Evolutionary conservation across 2,329 filamentous ascomycete genomes (phyloP).

Genomic region (Ceratocystis albifundus): DNA sequence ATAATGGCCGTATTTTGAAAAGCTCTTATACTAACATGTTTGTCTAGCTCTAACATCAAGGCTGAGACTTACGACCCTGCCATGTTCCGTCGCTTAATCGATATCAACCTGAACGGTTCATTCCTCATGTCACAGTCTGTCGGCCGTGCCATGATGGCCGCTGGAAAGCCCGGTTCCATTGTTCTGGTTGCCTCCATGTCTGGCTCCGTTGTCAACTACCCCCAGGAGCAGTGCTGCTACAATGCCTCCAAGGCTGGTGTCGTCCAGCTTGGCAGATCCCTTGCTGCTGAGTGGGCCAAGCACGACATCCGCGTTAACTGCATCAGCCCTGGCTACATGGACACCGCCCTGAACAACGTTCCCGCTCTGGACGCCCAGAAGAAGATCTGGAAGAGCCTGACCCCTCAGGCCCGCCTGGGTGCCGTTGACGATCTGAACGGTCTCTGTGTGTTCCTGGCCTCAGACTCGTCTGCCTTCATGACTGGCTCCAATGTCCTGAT

Average conservation of each 20-base stretch:
- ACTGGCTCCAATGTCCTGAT: constrained; percentile 63
- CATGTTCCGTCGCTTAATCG: constrained; percentile 67
- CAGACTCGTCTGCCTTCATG: constrained; percentile 63
- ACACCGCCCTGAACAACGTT: constrained; percentile 69
- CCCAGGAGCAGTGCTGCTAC: constrained; percentile 73
- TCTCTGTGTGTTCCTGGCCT: constrained; percentile 63
- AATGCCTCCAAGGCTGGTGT: constrained; percentile 75
- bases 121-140: constrained; percentile 68
- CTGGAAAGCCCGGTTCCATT: constrained; percentile 58
- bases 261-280: constrained; percentile 65
- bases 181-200: constrained; percentile 72
- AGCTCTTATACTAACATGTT: constrained; percentile 28
- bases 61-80: constrained; percentile 64
- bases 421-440: constrained; percentile 66
- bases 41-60: constrained; percentile 57
- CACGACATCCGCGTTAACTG: constrained; percentile 71
- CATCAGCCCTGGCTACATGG: constrained; percentile 78
- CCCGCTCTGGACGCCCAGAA: constrained; percentile 69
- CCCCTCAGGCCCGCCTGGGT: constrained; percentile 62
- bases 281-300: constrained; percentile 76
- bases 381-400: constrained; percentile 65
- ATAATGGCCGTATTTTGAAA: not conserved
- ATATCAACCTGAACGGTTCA: constrained; percentile 71
- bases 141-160: constrained; percentile 60
- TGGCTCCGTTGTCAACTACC: constrained; percentile 74